Conservation (phyloP, 345 rosid species). For the Gossypium arboreum region DNA sequence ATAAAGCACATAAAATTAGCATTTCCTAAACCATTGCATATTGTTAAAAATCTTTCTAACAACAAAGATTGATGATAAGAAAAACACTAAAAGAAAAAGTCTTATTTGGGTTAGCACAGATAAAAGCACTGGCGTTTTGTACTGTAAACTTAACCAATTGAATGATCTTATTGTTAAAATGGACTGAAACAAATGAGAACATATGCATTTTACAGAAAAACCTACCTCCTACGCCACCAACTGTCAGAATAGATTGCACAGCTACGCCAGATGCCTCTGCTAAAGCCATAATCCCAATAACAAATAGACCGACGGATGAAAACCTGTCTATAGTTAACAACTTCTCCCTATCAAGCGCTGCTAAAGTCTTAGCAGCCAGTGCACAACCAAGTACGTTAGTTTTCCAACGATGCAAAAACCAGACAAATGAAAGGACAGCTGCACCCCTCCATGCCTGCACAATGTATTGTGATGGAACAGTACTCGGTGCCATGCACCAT, state of each 20-base stretch:
- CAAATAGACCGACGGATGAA: slow-evolving; percentile 79
- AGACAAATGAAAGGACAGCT: slow-evolving; percentile 63
- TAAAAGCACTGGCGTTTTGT: neutral
- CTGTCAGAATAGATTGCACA: slow-evolving; percentile 86
- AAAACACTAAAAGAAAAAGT: neutral
- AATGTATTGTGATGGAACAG: slow-evolving; percentile 65
- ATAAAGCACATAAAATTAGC: neutral
- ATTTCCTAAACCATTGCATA: neutral
- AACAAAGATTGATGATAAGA: neutral
- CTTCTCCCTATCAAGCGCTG: slow-evolving; percentile 54
- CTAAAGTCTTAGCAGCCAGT: slow-evolving; percentile 41
- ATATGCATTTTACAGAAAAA: slow-evolving; percentile 12
- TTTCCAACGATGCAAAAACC: slow-evolving; percentile 92
- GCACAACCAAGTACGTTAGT: slow-evolving; percentile 61
- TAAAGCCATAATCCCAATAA: slow-evolving; percentile 70
- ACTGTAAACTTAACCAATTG: neutral
- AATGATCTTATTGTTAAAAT: slow-evolving; percentile 6
- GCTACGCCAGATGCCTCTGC: slow-evolving; percentile 98
- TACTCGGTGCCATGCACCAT: slow-evolving; percentile 78
- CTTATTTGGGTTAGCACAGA: neutral
- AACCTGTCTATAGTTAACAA: slow-evolving; percentile 67
- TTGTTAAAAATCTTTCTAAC: neutral
- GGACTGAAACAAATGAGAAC: neutral
- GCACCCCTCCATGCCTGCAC: slow-evolving; percentile 73
- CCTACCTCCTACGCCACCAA: slow-evolving; percentile 96